Evolutionary conservation across 1,284 basidiomycete species (phyloP).

Genomic region (Boletus semigastroideus): DNA sequence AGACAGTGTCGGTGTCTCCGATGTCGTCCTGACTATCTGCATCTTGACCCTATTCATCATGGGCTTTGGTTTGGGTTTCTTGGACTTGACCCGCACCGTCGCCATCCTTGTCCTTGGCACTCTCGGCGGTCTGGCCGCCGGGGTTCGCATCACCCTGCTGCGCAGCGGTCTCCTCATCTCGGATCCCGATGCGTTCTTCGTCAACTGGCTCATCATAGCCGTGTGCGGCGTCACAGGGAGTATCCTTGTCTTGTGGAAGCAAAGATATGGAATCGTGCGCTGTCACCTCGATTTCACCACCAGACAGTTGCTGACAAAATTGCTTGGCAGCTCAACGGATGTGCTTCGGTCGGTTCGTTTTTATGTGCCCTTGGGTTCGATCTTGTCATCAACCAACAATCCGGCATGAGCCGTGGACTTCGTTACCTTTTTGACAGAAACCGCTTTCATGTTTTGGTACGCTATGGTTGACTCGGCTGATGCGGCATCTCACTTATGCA

Average conservation of each 20-base stretch:
- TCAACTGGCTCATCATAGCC: conserved; percentile 54
- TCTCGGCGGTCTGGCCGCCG: conserved; percentile 55
- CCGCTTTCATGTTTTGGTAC: conserved; percentile 51
- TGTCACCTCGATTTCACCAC: neutral
- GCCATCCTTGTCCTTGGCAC: conserved; percentile 48
- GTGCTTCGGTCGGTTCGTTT: conserved; percentile 60
- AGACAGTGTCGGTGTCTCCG: conserved; percentile 46
- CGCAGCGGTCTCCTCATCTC: conserved; percentile 49
- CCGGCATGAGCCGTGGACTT: conserved; percentile 61
- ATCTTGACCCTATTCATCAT: conserved; percentile 48
- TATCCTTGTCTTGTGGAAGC: conserved; percentile 42
- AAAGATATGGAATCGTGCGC: conserved; percentile 55
- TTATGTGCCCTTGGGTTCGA: conserved; percentile 54
- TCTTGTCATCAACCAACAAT: conserved; percentile 54
- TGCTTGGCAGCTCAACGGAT: conserved; percentile 43
- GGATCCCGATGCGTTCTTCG: conserved; percentile 34
- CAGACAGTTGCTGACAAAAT: conserved; percentile 3
- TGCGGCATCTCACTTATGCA: neutral
- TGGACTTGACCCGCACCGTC: conserved; percentile 46
- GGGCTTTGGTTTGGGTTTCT: conserved; percentile 52
- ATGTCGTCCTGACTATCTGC: conserved; percentile 49
- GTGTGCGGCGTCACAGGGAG: conserved; percentile 43
- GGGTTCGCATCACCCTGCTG: conserved; percentile 54
- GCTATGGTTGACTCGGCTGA: conserved; percentile 21
- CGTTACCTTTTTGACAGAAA: conserved; percentile 65